phyloP scores from a whole-genome alignment of 2,329 filamentous ascomycete genomes.

The Cladophialophora immunda region DNA sequence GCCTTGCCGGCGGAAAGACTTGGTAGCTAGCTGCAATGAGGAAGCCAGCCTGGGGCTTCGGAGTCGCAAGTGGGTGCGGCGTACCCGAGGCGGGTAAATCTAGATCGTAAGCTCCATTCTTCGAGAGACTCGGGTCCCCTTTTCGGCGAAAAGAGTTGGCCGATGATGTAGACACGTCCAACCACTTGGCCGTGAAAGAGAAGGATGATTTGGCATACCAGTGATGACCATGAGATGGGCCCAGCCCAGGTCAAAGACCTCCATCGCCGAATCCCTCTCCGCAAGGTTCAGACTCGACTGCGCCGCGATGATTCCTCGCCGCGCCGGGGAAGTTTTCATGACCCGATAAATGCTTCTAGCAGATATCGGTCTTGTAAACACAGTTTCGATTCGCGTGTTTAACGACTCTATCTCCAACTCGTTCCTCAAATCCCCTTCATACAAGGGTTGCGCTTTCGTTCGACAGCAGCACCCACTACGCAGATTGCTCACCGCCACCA shows the following conservation, averaged over 20 bases:
- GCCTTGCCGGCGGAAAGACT: slow-evolving; percentile 18
- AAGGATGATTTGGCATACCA: too few species aligned
- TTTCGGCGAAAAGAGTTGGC: slow-evolving; percentile 10
- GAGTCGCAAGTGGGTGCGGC: background rate
- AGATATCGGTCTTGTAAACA: slow-evolving; percentile 19
- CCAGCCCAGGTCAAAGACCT: background rate
- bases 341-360: slow-evolving; percentile 7
- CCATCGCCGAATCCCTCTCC: slow-evolving; percentile 22
- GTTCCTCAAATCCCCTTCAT: slow-evolving; percentile 11
- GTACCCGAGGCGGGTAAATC: slow-evolving; percentile 1
- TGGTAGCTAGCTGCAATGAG: slow-evolving; percentile 8
- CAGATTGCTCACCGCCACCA: slow-evolving; percentile 12
- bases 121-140: background rate
- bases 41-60: slow-evolving; percentile 2
- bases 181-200: too few species aligned
- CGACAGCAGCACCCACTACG: slow-evolving; percentile 2
- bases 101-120: too few species aligned
- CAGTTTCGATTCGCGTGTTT: slow-evolving; percentile 1
- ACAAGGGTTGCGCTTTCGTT: background rate
- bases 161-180: too few species aligned
- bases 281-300: slow-evolving; percentile 6
- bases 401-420: slow-evolving; percentile 5
- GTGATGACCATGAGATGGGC: too few species aligned
- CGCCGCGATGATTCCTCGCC: background rate
- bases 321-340: slow-evolving; percentile 13